These are phyloP conservation scores for Populus simonii DNA, from an alignment of 345 rosid species.

Conservation along the genomic window DNA sequence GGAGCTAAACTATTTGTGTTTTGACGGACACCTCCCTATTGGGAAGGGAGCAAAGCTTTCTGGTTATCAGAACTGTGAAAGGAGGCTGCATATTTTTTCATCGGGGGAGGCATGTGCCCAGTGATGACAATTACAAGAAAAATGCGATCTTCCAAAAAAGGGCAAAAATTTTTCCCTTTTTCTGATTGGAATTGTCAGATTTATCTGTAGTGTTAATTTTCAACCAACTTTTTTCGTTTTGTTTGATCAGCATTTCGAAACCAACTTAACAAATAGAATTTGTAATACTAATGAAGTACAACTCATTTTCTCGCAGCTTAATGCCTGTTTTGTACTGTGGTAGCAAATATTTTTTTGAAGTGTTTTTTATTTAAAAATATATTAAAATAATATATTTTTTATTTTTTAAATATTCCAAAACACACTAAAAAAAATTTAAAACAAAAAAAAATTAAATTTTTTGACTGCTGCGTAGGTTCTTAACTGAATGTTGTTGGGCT, in stretches of 20 bases:
- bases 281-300: background rate
- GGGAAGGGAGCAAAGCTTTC: background rate
- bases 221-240: too few relatives aligned
- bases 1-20: background rate
- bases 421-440: too few relatives aligned
- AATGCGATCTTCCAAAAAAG: background rate
- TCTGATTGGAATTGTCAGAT: background rate
- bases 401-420: too few relatives aligned
- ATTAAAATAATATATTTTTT: too few relatives aligned
- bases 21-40: background rate
- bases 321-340: too few relatives aligned
- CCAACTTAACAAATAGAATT: background rate
- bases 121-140: background rate
- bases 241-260: background rate
- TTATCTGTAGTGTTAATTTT: too few relatives aligned
- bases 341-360: too few relatives aligned
- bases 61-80: background rate
- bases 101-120: background rate
- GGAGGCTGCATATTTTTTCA: background rate
- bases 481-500: too few relatives aligned
- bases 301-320: too few relatives aligned
- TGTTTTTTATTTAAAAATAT: too few relatives aligned
- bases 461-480: too few relatives aligned
- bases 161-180: background rate
- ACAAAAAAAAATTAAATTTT: too few relatives aligned